Conservation (phyloP, 1,139 yeast genomes). For the Nakaseomyces nivariensis region DNA sequence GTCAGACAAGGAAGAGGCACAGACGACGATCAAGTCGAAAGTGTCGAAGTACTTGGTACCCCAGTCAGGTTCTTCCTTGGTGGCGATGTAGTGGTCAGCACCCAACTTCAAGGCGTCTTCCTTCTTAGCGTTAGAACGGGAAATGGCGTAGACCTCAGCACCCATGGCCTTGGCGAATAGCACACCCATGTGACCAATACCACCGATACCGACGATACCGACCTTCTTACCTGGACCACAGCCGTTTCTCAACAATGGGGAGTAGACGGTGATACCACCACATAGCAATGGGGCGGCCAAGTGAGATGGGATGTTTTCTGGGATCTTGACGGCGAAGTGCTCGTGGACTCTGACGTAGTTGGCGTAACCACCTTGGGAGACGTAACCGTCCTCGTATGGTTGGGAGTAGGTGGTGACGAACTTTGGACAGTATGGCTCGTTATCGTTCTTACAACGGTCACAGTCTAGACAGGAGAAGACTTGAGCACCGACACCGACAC, state of each 20-base stretch:
- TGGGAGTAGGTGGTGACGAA: conserved; percentile 35
- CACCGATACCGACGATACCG: conserved; percentile 52
- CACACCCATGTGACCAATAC: conserved; percentile 51
- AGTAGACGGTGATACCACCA: conserved; percentile 45
- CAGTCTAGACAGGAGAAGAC: conserved; percentile 37
- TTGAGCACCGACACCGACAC: conserved; percentile 47
- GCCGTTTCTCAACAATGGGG: conserved; percentile 39
- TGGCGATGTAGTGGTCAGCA: conserved; percentile 43
- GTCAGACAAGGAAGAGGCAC: conserved; percentile 40
- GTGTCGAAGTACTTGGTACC: conserved; percentile 23
- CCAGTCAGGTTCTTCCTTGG: conserved; percentile 36
- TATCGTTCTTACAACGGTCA: conserved; percentile 33
- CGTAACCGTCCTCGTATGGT: conserved; percentile 36
- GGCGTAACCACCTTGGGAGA: conserved; percentile 46
- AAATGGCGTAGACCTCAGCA: conserved; percentile 45
- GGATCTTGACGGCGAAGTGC: conserved; percentile 39
- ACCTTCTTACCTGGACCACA: conserved; percentile 38
- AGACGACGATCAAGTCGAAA: conserved; percentile 40
- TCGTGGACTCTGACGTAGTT: conserved; percentile 40
- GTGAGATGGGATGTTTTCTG: conserved; percentile 34
- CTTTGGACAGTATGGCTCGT: conserved; percentile 40
- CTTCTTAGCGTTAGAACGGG: conserved; percentile 40
- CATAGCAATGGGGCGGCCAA: conserved; percentile 42
- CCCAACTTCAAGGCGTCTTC: conserved; percentile 44
- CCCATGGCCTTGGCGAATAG: conserved; percentile 49